These are phyloP conservation scores for Cyclotella choctawhatcheeana DNA, from an alignment of 108 stramenopile genomes.

Conservation along the genomic window DNA sequence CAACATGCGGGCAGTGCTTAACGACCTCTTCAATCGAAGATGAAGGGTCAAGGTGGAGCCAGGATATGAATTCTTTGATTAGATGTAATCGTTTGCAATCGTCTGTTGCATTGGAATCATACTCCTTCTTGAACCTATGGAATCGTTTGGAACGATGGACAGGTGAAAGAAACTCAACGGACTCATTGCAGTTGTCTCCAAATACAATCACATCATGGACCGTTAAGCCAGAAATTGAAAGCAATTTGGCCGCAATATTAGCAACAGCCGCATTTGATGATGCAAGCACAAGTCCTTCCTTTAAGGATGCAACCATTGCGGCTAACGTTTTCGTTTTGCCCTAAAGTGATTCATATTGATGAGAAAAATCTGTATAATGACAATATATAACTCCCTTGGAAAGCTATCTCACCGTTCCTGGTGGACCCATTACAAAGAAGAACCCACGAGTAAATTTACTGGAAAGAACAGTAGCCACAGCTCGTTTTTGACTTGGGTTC, in stretches of 20 bases:
- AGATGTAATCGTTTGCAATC: neutral
- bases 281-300: slow-evolving; percentile 6
- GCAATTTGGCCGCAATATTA: slow-evolving; percentile 11
- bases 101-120: neutral
- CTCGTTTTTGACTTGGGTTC: slow-evolving; percentile 3
- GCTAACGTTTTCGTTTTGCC: slow-evolving; percentile 14
- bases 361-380: neutral
- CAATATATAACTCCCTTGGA: neutral
- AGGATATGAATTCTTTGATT: slow-evolving; percentile 1
- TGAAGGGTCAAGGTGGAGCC: slow-evolving; percentile 4
- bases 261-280: slow-evolving; percentile 29
- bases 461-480: slow-evolving; percentile 5
- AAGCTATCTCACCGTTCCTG: neutral
- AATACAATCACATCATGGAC: slow-evolving; percentile 16
- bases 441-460: slow-evolving; percentile 1
- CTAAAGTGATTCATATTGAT: neutral
- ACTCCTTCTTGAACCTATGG: slow-evolving; percentile 7
- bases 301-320: slow-evolving; percentile 8
- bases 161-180: slow-evolving; percentile 38
- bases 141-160: slow-evolving; percentile 1
- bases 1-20: slow-evolving; percentile 6
- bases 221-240: neutral
- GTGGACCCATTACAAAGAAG: slow-evolving; percentile 9
- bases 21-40: neutral
- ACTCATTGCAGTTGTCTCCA: slow-evolving; percentile 42